These are phyloP conservation scores for Phyllosticta citriasiana DNA, from an alignment of 2,329 filamentous ascomycete genomes.

Conservation along the genomic window DNA sequence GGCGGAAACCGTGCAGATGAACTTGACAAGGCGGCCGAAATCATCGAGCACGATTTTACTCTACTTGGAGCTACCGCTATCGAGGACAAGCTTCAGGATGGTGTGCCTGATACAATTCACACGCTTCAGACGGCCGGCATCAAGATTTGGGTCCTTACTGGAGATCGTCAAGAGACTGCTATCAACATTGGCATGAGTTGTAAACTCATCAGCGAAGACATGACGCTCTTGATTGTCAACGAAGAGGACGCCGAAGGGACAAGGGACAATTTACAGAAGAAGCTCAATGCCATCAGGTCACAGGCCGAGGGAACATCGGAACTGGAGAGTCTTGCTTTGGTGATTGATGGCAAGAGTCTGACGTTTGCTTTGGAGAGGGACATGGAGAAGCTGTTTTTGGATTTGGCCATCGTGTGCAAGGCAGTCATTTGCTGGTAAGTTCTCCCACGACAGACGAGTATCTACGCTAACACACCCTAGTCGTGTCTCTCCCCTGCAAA, in stretches of 20 bases:
- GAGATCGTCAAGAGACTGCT: conserved; percentile 94
- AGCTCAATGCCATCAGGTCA: conserved; percentile 77
- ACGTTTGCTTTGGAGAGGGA: conserved; percentile 90
- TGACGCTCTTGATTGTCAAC: conserved; percentile 95
- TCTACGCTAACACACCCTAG: conserved; percentile 32
- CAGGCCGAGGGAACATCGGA: conserved; percentile 70
- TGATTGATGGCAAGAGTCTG: conserved; percentile 94
- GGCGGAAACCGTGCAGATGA: conserved; percentile 88
- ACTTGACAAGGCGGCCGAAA: conserved; percentile 89
- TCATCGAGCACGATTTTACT: conserved; percentile 87
- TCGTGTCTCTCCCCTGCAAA: conserved; percentile 93
- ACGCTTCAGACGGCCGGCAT: conserved; percentile 94
- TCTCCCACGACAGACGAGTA: background rate
- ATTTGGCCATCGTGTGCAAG: conserved; percentile 91
- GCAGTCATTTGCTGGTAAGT: conserved; percentile 82
- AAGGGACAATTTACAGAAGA: conserved; percentile 83
- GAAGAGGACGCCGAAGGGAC: conserved; percentile 74
- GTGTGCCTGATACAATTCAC: conserved; percentile 95
- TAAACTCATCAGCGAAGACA: conserved; percentile 95
- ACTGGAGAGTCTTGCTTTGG: conserved; percentile 75
- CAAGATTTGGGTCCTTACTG: conserved; percentile 97
- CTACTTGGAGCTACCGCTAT: conserved; percentile 93
- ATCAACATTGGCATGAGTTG: conserved; percentile 99
- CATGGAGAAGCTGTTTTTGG: conserved; percentile 84
- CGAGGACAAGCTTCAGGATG: conserved; percentile 92